Conservation (phyloP, 1,284 basidiomycete genomes). For the Rhizopogon parksii region DNA sequence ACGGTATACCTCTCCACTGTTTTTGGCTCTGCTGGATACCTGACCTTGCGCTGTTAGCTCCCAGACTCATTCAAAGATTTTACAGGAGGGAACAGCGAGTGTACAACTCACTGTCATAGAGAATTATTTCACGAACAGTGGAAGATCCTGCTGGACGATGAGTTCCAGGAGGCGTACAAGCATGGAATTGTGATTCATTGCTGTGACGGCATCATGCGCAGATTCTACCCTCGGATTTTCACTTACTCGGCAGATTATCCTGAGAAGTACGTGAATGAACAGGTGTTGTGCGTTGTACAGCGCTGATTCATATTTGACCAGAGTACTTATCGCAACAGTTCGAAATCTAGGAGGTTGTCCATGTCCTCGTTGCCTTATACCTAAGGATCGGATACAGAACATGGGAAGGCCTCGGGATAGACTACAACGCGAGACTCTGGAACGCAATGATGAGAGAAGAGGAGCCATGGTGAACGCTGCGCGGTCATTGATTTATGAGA, state of each 20-base stretch:
- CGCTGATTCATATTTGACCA: slow-evolving; percentile 7
- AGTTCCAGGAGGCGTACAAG: slow-evolving; percentile 14
- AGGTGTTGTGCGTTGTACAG: neutral
- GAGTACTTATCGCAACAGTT: slow-evolving; percentile 24
- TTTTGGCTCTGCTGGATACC: neutral
- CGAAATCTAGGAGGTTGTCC: slow-evolving; percentile 20
- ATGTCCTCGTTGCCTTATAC: slow-evolving; percentile 22
- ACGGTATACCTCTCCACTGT: neutral
- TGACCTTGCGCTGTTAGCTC: slow-evolving; percentile 1
- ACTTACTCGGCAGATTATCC: slow-evolving; percentile 26
- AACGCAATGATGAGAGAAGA: slow-evolving; percentile 8
- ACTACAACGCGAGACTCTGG: neutral
- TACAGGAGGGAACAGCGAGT: neutral
- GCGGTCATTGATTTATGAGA: slow-evolving; percentile 13
- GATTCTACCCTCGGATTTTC: slow-evolving; percentile 19
- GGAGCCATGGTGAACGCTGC: slow-evolving; percentile 10
- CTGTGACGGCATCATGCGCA: slow-evolving; percentile 13
- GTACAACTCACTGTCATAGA: slow-evolving; percentile 14
- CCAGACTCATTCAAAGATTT: slow-evolving; percentile 10
- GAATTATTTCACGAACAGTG: slow-evolving; percentile 20
- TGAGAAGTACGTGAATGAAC: slow-evolving; percentile 19
- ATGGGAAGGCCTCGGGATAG: slow-evolving; percentile 7
- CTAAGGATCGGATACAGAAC: slow-evolving; percentile 14
- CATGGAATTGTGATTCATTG: slow-evolving; percentile 18
- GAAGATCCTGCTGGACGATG: slow-evolving; percentile 4